These are phyloP conservation scores for Capsicum baccatum DNA, from an alignment of 257 asterid species.

Conservation along the genomic window DNA sequence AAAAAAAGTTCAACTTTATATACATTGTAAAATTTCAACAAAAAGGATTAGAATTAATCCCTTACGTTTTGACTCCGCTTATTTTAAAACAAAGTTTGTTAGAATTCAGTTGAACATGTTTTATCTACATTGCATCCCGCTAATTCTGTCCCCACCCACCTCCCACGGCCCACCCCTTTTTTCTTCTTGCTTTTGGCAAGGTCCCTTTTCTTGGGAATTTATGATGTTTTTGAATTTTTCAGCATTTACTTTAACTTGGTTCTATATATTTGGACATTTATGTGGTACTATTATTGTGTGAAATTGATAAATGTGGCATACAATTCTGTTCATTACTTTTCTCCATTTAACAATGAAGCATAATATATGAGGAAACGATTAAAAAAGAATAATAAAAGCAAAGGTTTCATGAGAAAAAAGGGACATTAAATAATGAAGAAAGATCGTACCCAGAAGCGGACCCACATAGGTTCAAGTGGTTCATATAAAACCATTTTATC, in stretches of 20 bases:
- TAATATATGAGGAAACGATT: not conserved
- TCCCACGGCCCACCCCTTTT: not conserved
- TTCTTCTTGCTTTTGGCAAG: not conserved
- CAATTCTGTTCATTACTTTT: not conserved
- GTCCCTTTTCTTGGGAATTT: conserved; percentile 5
- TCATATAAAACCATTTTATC: too few species aligned
- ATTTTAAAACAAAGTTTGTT: not conserved
- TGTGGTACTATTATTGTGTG: not conserved
- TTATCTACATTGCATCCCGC: not conserved
- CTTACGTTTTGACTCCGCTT: not conserved
- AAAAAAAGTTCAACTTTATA: not conserved
- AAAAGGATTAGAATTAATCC: not conserved
- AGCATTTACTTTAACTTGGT: conserved; percentile 3
- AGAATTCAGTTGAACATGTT: not conserved
- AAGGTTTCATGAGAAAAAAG: too few species aligned
- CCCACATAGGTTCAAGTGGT: too few species aligned
- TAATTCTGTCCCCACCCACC: not conserved
- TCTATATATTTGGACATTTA: not conserved
- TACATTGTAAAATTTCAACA: not conserved
- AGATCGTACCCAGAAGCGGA: too few species aligned
- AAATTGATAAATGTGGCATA: not conserved
- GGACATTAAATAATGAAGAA: too few species aligned
- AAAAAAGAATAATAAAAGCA: too few species aligned
- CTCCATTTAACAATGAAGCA: not conserved
- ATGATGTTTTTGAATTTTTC: conserved; percentile 7